A percentile compares a stretch with the other conserved stretches of the same genome.
Conservation (phyloP, 1,284 basidiomycete species). For the Porodaedalea pini region DNA sequence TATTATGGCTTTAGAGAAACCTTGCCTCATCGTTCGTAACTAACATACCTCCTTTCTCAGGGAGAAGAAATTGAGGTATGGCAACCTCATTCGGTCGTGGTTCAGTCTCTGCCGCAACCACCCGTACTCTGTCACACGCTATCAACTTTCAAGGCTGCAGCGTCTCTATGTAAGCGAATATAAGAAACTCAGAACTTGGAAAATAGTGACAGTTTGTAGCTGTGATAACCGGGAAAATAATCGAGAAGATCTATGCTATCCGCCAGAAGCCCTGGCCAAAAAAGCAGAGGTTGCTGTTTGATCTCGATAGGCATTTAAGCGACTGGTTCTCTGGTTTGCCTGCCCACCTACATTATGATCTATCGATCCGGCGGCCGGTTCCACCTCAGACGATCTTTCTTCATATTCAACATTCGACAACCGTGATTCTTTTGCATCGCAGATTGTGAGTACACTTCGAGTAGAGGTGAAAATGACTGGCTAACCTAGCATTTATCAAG, state of each 20-base stretch:
- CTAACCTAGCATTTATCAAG: neutral
- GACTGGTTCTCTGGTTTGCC: conserved; percentile 76
- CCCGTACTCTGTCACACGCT: conserved; percentile 48
- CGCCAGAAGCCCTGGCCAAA: conserved; percentile 44
- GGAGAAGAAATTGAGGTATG: conserved; percentile 56
- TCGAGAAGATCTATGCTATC: conserved; percentile 74
- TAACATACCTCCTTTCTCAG: conserved; percentile 29
- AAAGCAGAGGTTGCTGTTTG: conserved; percentile 45
- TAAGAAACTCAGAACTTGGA: too few relatives aligned
- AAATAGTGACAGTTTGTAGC: conserved; percentile 35
- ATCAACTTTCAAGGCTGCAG: conserved; percentile 56
- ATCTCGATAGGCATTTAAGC: conserved; percentile 67
- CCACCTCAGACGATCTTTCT: conserved; percentile 67
- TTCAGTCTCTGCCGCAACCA: conserved; percentile 36
- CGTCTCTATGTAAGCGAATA: conserved; percentile 52
- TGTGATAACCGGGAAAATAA: conserved; percentile 60
- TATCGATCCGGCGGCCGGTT: conserved; percentile 43
- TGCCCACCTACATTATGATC: conserved; percentile 58
- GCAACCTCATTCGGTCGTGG: conserved; percentile 45
- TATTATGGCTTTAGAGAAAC: neutral
- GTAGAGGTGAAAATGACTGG: neutral
- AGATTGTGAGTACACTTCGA: conserved; percentile 61
- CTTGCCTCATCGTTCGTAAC: neutral
- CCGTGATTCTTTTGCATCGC: conserved; percentile 73
- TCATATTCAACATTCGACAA: conserved; percentile 76